These are phyloP conservation scores for Erigeron philadelphicus DNA, from an alignment of 140 eudicot species.

Conservation along the genomic window DNA sequence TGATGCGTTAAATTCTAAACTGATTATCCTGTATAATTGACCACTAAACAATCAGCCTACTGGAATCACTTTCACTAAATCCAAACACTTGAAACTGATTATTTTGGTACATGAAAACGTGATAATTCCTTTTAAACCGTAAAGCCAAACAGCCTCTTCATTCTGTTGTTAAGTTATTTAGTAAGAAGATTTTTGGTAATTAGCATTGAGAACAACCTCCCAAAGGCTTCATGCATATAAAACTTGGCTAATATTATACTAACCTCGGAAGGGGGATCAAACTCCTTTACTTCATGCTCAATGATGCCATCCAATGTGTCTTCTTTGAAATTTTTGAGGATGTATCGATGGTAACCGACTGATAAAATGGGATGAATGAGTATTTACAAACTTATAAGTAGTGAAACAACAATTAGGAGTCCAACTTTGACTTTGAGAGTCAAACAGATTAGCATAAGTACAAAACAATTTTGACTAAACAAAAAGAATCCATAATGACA, in stretches of 20 bases:
- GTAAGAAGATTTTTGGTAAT: neutral
- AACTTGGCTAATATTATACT: conserved; percentile 16
- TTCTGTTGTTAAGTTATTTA: neutral
- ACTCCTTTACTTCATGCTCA: conserved; percentile 62
- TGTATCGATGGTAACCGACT: conserved; percentile 81
- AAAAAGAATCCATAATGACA: neutral
- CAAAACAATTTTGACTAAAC: neutral
- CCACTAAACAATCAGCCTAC: too few relatives aligned
- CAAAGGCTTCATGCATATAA: neutral
- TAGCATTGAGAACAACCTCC: neutral
- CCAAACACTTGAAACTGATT: too few relatives aligned
- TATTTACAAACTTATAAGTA: neutral
- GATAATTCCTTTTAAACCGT: too few relatives aligned
- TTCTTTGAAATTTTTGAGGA: conserved; percentile 56
- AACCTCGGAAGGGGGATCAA: conserved; percentile 78
- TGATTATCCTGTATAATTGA: too few relatives aligned
- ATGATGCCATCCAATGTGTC: conserved; percentile 47
- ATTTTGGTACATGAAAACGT: too few relatives aligned
- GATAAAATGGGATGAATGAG: conserved; percentile 9
- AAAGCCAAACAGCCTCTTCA: too few relatives aligned
- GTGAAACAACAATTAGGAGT: neutral
- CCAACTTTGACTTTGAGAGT: conserved; percentile 6
- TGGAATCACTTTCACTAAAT: too few relatives aligned
- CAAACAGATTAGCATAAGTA: neutral
- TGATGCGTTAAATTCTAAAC: too few relatives aligned